Conservation (phyloP, 805 yeast species). For the Yarrowia keelungensis region DNA sequence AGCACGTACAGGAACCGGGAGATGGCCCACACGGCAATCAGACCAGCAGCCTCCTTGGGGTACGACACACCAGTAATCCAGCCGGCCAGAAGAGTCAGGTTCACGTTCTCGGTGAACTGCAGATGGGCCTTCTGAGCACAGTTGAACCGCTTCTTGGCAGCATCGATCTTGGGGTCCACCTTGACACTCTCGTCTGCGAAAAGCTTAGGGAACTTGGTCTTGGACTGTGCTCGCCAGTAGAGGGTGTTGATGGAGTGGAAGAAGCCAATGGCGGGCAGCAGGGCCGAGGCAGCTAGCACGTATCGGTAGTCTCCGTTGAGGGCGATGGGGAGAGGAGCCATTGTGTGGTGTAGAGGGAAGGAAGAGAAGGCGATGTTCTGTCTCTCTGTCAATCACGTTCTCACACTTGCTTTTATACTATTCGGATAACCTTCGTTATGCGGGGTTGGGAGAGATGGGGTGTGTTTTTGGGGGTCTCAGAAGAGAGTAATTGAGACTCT, state of each 20-base stretch:
- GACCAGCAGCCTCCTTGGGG: slow-evolving; percentile 39
- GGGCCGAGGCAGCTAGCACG: slow-evolving; percentile 33
- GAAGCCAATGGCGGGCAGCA: slow-evolving; percentile 36
- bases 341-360: neutral
- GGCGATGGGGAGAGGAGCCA: slow-evolving; percentile 35
- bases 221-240: slow-evolving; percentile 32
- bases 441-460: slow-evolving; percentile 8
- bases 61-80: slow-evolving; percentile 29
- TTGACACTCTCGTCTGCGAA: slow-evolving; percentile 39
- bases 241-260: slow-evolving; percentile 38
- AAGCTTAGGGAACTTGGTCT: slow-evolving; percentile 36
- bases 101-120: slow-evolving; percentile 39
- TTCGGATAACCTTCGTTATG: slow-evolving; percentile 10
- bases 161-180: slow-evolving; percentile 37
- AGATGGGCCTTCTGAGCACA: slow-evolving; percentile 41
- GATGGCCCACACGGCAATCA: slow-evolving; percentile 38
- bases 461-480: neutral
- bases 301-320: slow-evolving; percentile 30
- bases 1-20: slow-evolving; percentile 31
- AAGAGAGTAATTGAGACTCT: neutral
- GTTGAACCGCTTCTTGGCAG: slow-evolving; percentile 39
- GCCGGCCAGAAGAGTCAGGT: slow-evolving; percentile 21
- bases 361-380: no score
- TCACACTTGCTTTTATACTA: slow-evolving; percentile 21
- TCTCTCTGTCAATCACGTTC: slow-evolving; percentile 12